Base-by-base conservation (phyloP, 495 filamentous ascomycete genomes). In the Talaromyces stipitatus region DNA sequence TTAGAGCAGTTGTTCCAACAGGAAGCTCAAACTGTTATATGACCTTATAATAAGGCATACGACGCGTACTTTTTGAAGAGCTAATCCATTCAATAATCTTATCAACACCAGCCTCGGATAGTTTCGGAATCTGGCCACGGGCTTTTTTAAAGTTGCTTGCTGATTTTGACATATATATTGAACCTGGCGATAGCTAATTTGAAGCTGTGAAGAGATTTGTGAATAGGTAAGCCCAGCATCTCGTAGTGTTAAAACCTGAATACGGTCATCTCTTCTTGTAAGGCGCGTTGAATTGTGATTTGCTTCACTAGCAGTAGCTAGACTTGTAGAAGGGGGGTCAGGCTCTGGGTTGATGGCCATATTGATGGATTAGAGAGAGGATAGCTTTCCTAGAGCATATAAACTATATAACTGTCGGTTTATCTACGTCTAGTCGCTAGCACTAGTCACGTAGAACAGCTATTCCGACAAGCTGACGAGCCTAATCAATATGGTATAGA, bases 51-150 rank as follows among this genome's bases (percentile, higher is more conserved):
- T 56, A 72, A 55, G 58, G 53, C 14, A 66, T 55, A 26, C 60
- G 58, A 2, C 60, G 64, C 7, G 58, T 69, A 23, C 58, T 29
- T 43, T 66, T 41, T 12, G 58, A 64, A 12, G 58, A 59, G 8
- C 30, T 54, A 8, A 68, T 66, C 59, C 62, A 70, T 9, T 61
- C 36, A 33, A 68, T 66, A 59, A 72, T 63, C 16, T 58, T 24
- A 62, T 69, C 56, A 30, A 62, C 50, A 52, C 59, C 14, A 23
- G 62, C 53, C 23, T 67, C 58, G 18, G 64, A 64, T 33, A 71
- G 61, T 43, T 67, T 61, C 0, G 50, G 50, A 11, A 16, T 4
- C 43, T 56, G 20, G 1, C 66, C 65, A 47, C 20, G 58, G 5
- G 60, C 11, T 32, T 63, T 64, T 47, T 60, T 60, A 29, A 62